A percentile compares a stretch with the other conserved stretches of the same genome.
Evolutionary conservation across 2,329 filamentous ascomycete species (phyloP).

Genomic region (Chalaropsis thielavioides): DNA sequence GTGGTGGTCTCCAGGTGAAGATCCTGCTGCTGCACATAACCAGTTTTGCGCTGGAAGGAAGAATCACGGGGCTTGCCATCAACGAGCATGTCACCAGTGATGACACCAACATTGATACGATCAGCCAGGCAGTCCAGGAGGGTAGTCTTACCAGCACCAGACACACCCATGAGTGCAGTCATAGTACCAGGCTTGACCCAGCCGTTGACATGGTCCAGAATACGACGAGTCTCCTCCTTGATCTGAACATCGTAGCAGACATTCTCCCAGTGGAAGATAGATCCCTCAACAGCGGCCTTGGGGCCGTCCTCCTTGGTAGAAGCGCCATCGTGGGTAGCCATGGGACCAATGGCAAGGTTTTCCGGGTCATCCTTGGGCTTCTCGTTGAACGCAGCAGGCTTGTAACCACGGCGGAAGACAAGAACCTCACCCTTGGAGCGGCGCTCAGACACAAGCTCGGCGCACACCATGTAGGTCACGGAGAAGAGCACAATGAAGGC

Average conservation of each 20-base stretch:
- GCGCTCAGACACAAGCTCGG: conserved; percentile 49
- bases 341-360: conserved; percentile 36
- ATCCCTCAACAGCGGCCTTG: conserved; percentile 32
- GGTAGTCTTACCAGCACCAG: conserved; percentile 88
- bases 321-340: conserved; percentile 32
- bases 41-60: conserved; percentile 83
- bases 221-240: conserved; percentile 58
- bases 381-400: conserved; percentile 42
- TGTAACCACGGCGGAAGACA: conserved; percentile 57
- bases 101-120: conserved; percentile 76
- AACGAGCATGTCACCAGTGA: conserved; percentile 66
- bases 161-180: conserved; percentile 82
- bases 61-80: conserved; percentile 53
- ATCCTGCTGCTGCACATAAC: conserved; percentile 88
- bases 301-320: conserved; percentile 18
- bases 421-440: conserved; percentile 66
- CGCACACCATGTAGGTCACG: conserved; percentile 45
- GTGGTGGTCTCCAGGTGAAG: conserved; percentile 72
- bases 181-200: conserved; percentile 89
- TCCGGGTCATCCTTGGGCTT: conserved; percentile 49
- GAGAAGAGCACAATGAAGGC: conserved; percentile 51
- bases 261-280: conserved; percentile 74
- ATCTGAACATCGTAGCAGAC: conserved; percentile 68
- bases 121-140: conserved; percentile 75
- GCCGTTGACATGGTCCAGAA: conserved; percentile 75